Percentiles rank a stretch among this genome's conserved stretches.
Evolutionary conservation across 2,329 filamentous ascomycete species (phyloP).

Genomic region (Alternaria gaisen): DNA sequence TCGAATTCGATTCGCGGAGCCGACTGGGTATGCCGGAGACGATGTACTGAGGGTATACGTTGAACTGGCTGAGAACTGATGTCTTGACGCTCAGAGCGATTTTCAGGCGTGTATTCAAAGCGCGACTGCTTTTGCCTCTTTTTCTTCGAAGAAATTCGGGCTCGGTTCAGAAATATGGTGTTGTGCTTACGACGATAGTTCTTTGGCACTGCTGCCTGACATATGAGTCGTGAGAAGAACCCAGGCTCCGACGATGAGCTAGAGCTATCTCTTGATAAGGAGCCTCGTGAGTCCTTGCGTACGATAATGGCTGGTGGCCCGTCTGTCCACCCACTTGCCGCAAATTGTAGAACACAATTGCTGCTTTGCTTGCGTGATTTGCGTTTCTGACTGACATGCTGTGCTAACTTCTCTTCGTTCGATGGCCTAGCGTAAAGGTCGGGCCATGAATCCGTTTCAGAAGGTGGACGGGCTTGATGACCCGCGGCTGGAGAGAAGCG

Average conservation of each 20-base stretch:
- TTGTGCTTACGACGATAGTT: conserved; percentile 12
- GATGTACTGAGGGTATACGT: conserved; percentile 19
- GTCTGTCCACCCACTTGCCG: conserved; percentile 10
- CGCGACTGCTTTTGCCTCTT: conserved; percentile 1
- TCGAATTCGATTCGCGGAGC: conserved; percentile 9
- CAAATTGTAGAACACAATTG: neutral
- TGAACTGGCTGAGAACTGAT: conserved; percentile 10
- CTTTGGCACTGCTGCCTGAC: conserved; percentile 18
- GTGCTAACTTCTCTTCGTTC: conserved; percentile 26
- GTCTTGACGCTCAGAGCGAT: neutral
- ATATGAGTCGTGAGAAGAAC: conserved; percentile 22
- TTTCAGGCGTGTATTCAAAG: neutral
- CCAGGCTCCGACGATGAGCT: conserved; percentile 14
- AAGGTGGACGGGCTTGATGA: conserved; percentile 34
- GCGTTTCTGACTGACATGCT: conserved; percentile 17
- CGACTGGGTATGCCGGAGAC: conserved; percentile 19
- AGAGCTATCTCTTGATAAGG: conserved; percentile 11
- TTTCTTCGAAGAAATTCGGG: neutral
- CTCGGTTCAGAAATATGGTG: conserved; percentile 9
- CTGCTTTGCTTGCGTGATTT: neutral
- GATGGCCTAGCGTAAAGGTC: conserved; percentile 28
- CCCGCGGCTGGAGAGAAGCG: conserved; percentile 37
- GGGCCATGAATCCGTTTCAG: conserved; percentile 32
- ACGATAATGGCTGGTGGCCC: conserved; percentile 1
- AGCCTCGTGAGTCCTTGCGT: conserved; percentile 1